phyloP scores from a whole-genome alignment of 2,329 filamentous ascomycete species.

The Orbilia ellipsospora region DNA sequence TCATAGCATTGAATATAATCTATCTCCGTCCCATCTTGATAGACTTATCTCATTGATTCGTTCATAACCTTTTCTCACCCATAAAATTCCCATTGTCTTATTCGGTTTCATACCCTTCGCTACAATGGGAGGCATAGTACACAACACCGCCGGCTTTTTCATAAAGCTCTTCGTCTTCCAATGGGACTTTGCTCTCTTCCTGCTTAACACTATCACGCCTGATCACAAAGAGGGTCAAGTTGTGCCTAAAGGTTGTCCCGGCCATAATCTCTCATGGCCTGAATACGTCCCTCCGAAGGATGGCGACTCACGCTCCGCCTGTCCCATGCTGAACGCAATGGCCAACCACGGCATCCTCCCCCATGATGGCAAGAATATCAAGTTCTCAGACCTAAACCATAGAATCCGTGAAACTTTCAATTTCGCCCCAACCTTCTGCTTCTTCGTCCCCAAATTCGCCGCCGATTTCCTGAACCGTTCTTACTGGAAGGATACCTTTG shows the following conservation, averaged over 20 bases:
- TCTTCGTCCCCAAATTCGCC: constrained; percentile 59
- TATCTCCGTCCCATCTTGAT: constrained; percentile 23
- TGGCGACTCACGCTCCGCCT: constrained; percentile 62
- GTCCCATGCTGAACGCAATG: constrained; percentile 68
- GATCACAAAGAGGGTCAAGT: constrained; percentile 62
- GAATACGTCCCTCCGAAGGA: constrained; percentile 62
- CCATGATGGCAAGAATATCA: constrained; percentile 65
- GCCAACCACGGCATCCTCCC: constrained; percentile 67
- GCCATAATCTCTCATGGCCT: constrained; percentile 62
- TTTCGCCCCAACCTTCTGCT: constrained; percentile 61
- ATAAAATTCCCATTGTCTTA: neutral
- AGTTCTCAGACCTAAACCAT: constrained; percentile 61
- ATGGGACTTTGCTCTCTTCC: constrained; percentile 63
- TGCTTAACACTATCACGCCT: constrained; percentile 62
- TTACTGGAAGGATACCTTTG: constrained; percentile 55
- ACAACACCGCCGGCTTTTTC: constrained; percentile 57
- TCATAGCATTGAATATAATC: constrained; percentile 21
- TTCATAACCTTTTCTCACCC: neutral
- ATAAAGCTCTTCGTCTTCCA: constrained; percentile 62
- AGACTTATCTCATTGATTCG: neutral
- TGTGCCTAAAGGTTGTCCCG: constrained; percentile 61
- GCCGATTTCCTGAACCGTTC: constrained; percentile 64
- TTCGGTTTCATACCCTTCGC: neutral
- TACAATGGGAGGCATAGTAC: constrained; percentile 43
- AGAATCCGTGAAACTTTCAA: constrained; percentile 64